Percentiles rank a stretch among this genome's conserved stretches.
These are phyloP conservation scores for Pyronema omphalodes DNA, from an alignment of 495 filamentous ascomycete genomes.

Conservation along the genomic window DNA sequence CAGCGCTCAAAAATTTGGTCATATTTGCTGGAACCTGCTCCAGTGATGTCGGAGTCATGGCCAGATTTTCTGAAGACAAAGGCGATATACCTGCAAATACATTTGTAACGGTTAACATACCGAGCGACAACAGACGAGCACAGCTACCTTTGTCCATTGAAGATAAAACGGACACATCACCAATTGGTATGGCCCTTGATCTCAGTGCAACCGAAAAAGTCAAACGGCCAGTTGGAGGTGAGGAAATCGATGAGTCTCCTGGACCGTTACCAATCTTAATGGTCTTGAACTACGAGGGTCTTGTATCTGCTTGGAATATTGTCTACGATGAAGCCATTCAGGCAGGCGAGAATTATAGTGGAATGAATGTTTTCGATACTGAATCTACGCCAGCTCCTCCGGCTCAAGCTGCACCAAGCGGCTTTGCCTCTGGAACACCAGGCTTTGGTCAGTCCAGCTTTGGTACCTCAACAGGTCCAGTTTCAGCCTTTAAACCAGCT, in stretches of 20 bases:
- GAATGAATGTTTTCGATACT: slow-evolving; percentile 36
- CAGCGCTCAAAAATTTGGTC: slow-evolving; percentile 57
- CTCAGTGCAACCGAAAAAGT: slow-evolving; percentile 66
- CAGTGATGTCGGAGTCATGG: slow-evolving; percentile 58
- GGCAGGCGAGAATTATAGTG: slow-evolving; percentile 49
- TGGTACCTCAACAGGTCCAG: slow-evolving; percentile 8
- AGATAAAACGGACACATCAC: slow-evolving; percentile 57
- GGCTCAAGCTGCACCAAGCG: slow-evolving; percentile 27
- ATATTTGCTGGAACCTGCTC: slow-evolving; percentile 65
- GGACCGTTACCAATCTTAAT: slow-evolving; percentile 74
- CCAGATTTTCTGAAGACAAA: slow-evolving; percentile 44
- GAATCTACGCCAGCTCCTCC: slow-evolving; percentile 9
- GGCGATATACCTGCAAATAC: slow-evolving; percentile 40
- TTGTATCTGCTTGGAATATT: slow-evolving; percentile 75
- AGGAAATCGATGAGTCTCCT: slow-evolving; percentile 56
- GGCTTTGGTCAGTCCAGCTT: neutral
- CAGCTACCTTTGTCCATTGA: slow-evolving; percentile 43
- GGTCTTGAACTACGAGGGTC: slow-evolving; percentile 75
- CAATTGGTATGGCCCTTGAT: slow-evolving; percentile 67
- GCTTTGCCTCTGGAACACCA: slow-evolving; percentile 23
- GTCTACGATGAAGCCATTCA: slow-evolving; percentile 74
- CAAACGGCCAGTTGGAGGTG: slow-evolving; percentile 52
- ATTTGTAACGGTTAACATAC: slow-evolving; percentile 54
- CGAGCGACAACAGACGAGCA: slow-evolving; percentile 61
- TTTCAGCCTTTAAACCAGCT: neutral